Conservation (phyloP, 2,329 filamentous ascomycete genomes). For the Alternaria gansuensis region DNA sequence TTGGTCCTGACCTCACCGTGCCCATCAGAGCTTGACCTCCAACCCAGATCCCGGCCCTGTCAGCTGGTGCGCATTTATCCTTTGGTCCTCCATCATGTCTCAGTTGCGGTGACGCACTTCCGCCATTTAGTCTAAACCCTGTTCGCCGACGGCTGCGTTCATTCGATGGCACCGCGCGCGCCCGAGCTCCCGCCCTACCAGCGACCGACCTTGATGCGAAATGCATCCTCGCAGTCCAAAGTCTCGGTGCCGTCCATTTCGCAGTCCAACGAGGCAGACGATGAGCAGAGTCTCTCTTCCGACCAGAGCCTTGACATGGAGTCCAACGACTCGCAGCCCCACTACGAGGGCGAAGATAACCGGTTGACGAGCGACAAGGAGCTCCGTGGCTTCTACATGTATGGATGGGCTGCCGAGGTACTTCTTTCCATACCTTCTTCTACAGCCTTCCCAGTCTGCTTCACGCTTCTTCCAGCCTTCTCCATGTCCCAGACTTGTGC, state of each 20-base stretch:
- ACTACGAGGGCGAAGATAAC: conserved; percentile 84
- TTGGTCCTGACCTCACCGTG: conserved; percentile 4
- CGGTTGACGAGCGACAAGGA: conserved; percentile 88
- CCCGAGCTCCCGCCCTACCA: conserved; percentile 30
- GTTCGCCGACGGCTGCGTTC: conserved; percentile 13
- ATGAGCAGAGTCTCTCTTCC: conserved; percentile 53
- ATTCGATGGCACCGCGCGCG: conserved; percentile 45
- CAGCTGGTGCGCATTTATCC: conserved; percentile 16
- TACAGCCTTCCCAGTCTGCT: background rate
- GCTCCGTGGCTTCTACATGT: conserved; percentile 93
- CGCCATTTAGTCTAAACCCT: conserved; percentile 40
- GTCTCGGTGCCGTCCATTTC: conserved; percentile 46
- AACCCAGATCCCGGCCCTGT: conserved; percentile 1
- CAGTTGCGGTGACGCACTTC: conserved; percentile 36
- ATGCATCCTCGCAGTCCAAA: conserved; percentile 49
- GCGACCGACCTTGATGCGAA: conserved; percentile 40
- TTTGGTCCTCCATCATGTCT: conserved; percentile 14
- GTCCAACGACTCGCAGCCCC: conserved; percentile 52
- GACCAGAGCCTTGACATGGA: conserved; percentile 47
- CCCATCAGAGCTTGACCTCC: conserved; percentile 5
- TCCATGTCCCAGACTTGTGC: background rate
- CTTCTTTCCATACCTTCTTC: background rate
- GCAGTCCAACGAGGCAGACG: conserved; percentile 56
- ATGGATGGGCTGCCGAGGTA: conserved; percentile 89
- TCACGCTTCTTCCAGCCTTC: background rate